Base-by-base conservation (phyloP, 257 asterid species). In the Leptodermis oblonga region DNA sequence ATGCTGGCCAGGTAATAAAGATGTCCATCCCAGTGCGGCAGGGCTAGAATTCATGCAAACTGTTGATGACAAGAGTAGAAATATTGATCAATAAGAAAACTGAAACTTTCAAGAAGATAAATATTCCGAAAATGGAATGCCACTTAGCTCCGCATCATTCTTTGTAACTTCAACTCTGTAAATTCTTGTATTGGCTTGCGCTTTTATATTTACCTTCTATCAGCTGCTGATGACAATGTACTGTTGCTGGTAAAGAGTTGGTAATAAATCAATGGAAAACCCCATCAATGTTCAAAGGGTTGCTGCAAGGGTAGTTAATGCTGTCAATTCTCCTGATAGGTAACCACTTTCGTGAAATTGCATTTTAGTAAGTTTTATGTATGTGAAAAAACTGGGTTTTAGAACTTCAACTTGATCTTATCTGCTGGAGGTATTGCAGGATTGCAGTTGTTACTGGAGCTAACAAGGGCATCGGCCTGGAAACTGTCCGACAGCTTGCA, bases 401-500 rank as follows among this genome's bases (percentile, higher is more conserved):
- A 62, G 31, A n/a, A 62, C 7, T 26, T 22, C 7, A 34, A 43
- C 51, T 42, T 61, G 58, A 15, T 66, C 17, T 23, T 25, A 45
- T 58, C 25, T n/a, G 33, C 58, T 51, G 56, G 59, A 49, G 46
- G 17, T 30, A 53, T 60, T 46, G 12, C 68, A 88, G 97, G 81
- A 81, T 77, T 69, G 97, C 92, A 22, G 90, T 88, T 36, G 95
- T 91, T 42, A 91, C 92, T 3, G 97, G 97, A 74, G 97, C 92
- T 7, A 90, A 90, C 87, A 87, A 83, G 77, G 97, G 96, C 46
- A 90, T 88, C n/a, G 96, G 96, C 25, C 63, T 85, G 4, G 95
- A 90, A 82, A 88, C 90, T 4, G 96, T 75, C 48, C 83, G 89
- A 33, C 93, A 84, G 76, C 90, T 91, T 0, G 96, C 95, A 0